These are phyloP conservation scores for Carnegiea gigantea DNA, from an alignment of 179 eudicot species.

Conservation along the genomic window DNA sequence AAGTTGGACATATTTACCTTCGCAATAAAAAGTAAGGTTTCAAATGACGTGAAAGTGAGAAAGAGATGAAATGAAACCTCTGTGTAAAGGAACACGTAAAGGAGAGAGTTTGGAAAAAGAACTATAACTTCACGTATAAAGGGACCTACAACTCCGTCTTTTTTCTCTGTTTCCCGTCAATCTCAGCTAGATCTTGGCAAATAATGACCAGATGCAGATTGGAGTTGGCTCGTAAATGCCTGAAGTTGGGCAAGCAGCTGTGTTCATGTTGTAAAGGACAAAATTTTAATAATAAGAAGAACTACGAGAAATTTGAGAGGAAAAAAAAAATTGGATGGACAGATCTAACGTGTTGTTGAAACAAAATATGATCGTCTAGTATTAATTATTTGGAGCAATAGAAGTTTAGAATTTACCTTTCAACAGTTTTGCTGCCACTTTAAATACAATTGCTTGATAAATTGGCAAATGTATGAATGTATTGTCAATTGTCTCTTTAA, in stretches of 20 bases:
- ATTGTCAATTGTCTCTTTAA: neutral
- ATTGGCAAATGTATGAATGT: constrained; percentile 13
- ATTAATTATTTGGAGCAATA: no score
- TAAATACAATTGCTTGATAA: constrained; percentile 1
- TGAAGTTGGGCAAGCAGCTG: no score
- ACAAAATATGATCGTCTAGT: no score
- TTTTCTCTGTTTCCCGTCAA: neutral
- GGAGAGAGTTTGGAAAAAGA: neutral
- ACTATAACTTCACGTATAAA: neutral
- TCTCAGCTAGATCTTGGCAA: neutral
- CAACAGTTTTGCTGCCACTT: neutral
- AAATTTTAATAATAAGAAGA: no score
- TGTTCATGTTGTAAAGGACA: no score
- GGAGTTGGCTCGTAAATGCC: no score
- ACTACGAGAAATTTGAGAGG: no score
- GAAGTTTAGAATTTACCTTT: no score
- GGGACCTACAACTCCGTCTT: neutral
- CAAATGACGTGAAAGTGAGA: neutral
- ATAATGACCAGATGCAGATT: no score
- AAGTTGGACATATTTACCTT: no score
- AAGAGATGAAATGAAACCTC: neutral
- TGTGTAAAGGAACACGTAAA: neutral
- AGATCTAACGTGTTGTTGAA: no score
- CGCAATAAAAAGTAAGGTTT: neutral
- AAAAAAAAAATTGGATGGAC: no score